Evolutionary conservation across 306 rosid genomes (phyloP).

Genomic region (Canavalia ensiformis): DNA sequence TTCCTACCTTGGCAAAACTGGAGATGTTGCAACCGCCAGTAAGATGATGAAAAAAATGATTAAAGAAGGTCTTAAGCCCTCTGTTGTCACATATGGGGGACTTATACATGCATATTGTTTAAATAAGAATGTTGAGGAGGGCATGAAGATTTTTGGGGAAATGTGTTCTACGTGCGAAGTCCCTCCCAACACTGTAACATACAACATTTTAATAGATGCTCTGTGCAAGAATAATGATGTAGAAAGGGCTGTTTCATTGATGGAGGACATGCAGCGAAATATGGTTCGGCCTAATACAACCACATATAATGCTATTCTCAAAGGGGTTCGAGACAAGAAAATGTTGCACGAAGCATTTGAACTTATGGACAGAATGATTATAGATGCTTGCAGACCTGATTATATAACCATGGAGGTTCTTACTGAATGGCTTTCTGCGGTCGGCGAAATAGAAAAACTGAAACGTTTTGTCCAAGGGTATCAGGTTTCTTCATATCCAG

Average conservation of each 20-base stretch:
- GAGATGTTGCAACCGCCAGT: constrained; percentile 60
- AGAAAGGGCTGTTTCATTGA: constrained; percentile 59
- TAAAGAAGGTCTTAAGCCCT: constrained; percentile 62
- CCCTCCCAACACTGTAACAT: constrained; percentile 73
- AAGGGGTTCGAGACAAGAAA: constrained; percentile 60
- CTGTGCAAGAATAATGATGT: constrained; percentile 66
- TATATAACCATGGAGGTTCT: constrained; percentile 76
- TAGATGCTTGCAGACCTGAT: constrained; percentile 71
- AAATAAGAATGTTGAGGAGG: constrained; percentile 59
- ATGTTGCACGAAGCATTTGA: constrained; percentile 64
- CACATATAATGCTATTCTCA: constrained; percentile 74
- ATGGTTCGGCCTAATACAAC: constrained; percentile 66
- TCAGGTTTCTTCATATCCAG: constrained; percentile 37
- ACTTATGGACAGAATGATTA: constrained; percentile 75
- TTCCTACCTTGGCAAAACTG: constrained; percentile 64
- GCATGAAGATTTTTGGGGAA: constrained; percentile 68
- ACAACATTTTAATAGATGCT: constrained; percentile 72
- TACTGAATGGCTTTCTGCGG: constrained; percentile 77
- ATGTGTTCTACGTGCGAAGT: constrained; percentile 62
- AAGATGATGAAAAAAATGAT: constrained; percentile 68
- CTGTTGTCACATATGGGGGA: constrained; percentile 78
- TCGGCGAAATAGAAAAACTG: constrained; percentile 62
- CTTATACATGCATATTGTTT: constrained; percentile 77
- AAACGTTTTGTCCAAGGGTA: constrained; percentile 58
- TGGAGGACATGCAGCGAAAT: constrained; percentile 67